Percentiles rank a stretch among this genome's conserved stretches.
Evolutionary conservation across 371 early-diverging fungal genomes (phyloP).

Genomic region (Mortierella sp.): DNA sequence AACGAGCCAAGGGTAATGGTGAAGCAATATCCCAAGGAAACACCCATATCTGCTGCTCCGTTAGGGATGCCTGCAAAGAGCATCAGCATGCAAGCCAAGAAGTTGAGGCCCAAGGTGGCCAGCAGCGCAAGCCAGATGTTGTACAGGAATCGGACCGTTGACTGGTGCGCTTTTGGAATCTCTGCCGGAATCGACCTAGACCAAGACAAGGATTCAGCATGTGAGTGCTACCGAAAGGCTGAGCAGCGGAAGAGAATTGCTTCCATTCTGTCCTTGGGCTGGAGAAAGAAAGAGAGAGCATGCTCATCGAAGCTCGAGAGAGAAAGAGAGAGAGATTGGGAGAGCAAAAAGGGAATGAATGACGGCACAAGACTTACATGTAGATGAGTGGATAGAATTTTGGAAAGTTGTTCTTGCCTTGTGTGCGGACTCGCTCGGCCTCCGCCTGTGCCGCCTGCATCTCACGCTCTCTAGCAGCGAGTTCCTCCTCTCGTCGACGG

Average conservation of each 20-base stretch:
- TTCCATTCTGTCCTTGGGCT: background rate
- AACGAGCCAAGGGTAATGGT: conserved; percentile 82
- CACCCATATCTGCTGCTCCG: conserved; percentile 81
- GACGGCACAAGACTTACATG: conserved; percentile 69
- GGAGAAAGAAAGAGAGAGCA: background rate
- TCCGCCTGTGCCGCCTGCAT: conserved; percentile 49
- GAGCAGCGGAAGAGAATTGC: background rate
- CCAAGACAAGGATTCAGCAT: background rate
- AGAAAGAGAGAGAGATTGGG: background rate
- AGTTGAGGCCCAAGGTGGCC: conserved; percentile 80
- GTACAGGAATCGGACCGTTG: conserved; percentile 74
- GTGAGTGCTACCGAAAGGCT: background rate
- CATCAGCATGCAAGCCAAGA: conserved; percentile 78
- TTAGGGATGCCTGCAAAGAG: conserved; percentile 72
- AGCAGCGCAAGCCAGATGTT: conserved; percentile 83
- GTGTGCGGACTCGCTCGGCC: conserved; percentile 48
- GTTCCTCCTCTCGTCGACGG: conserved; percentile 49
- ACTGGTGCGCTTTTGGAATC: conserved; percentile 75
- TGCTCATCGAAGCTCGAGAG: background rate
- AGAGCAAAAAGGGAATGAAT: conserved; percentile 1
- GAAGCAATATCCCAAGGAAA: conserved; percentile 80
- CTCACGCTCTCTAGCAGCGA: conserved; percentile 49
- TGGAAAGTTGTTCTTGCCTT: conserved; percentile 85
- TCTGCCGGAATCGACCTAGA: conserved; percentile 60
- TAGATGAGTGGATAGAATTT: conserved; percentile 87